phyloP scores from a whole-genome alignment of 116 monocot species.

The Cymodocea nodosa region DNA sequence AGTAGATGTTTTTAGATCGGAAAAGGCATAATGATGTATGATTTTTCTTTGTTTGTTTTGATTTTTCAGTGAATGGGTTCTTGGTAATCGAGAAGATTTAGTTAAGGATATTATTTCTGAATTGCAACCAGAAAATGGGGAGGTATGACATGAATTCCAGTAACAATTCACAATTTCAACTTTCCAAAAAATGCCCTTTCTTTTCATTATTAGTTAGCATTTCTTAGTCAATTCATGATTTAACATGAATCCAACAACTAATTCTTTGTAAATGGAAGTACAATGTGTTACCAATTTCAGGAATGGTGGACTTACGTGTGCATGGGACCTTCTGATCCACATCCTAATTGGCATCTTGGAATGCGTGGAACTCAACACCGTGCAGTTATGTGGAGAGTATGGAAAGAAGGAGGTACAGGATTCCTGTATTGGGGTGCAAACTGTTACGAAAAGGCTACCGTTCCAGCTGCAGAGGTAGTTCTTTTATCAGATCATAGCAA shows the following conservation, averaged over 20 bases:
- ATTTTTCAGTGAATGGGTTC: constrained; percentile 78
- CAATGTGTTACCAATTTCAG: constrained; percentile 20
- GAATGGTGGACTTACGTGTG: constrained; percentile 99
- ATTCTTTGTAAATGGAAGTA: neutral
- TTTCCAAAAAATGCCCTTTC: neutral
- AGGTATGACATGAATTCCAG: constrained; percentile 33
- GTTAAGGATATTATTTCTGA: constrained; percentile 69
- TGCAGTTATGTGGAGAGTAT: constrained; percentile 99
- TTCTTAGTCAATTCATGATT: neutral
- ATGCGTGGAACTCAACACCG: constrained; percentile 99
- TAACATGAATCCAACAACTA: neutral
- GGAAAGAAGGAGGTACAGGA: constrained; percentile 98
- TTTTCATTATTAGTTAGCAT: neutral
- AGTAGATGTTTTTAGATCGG: too few relatives aligned
- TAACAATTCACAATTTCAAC: neutral
- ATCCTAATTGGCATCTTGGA: constrained; percentile 97
- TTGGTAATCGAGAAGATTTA: constrained; percentile 89
- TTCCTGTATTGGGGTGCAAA: constrained; percentile 99
- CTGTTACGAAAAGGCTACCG: constrained; percentile 84
- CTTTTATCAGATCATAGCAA: neutral
- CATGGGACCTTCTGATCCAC: constrained; percentile 96
- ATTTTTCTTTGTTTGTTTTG: neutral
- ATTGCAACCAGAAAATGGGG: constrained; percentile 74
- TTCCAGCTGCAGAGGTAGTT: constrained; percentile 84
- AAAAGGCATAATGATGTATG: neutral